These are phyloP conservation scores for Neolentinus lepideus DNA, from an alignment of 1,284 basidiomycete genomes.

Conservation along the genomic window DNA sequence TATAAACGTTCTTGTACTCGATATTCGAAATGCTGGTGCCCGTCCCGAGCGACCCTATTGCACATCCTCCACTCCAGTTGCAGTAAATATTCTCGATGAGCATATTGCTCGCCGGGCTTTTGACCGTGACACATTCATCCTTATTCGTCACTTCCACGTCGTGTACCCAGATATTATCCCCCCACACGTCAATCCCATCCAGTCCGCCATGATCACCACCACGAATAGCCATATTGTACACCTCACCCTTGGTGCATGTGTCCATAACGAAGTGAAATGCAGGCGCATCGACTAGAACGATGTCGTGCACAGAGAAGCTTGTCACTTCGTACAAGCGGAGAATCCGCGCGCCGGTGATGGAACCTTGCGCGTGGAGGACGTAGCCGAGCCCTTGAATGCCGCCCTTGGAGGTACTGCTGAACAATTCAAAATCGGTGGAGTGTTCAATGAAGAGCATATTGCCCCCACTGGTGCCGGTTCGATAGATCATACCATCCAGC, in stretches of 20 bases:
- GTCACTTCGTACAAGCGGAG: slow-evolving; percentile 24
- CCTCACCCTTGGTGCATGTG: slow-evolving; percentile 23
- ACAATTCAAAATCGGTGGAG: slow-evolving; percentile 14
- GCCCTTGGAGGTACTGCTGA: slow-evolving; percentile 11
- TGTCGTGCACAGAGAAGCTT: slow-evolving; percentile 28
- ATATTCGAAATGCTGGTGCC: slow-evolving; percentile 25
- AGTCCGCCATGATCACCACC: slow-evolving; percentile 27
- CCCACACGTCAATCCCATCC: slow-evolving; percentile 28
- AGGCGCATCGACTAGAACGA: slow-evolving; percentile 29
- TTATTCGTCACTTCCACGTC: slow-evolving; percentile 30
- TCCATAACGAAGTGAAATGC: slow-evolving; percentile 30
- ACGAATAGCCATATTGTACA: slow-evolving; percentile 29
- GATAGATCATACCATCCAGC: slow-evolving; percentile 13
- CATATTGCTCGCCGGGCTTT: slow-evolving; percentile 25
- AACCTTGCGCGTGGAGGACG: background rate
- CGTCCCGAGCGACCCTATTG: slow-evolving; percentile 25
- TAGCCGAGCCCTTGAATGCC: slow-evolving; percentile 13
- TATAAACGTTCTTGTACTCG: slow-evolving; percentile 24
- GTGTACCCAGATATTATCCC: slow-evolving; percentile 27
- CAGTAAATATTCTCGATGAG: slow-evolving; percentile 30
- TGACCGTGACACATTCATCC: slow-evolving; percentile 30
- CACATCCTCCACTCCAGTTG: slow-evolving; percentile 28
- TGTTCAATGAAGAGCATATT: slow-evolving; percentile 9
- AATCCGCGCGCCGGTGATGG: slow-evolving; percentile 19
- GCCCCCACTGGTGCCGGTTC: slow-evolving; percentile 8